Evolutionary conservation across 495 filamentous ascomycete genomes (phyloP).

Genomic region (Thermothielavioides terrestris): DNA sequence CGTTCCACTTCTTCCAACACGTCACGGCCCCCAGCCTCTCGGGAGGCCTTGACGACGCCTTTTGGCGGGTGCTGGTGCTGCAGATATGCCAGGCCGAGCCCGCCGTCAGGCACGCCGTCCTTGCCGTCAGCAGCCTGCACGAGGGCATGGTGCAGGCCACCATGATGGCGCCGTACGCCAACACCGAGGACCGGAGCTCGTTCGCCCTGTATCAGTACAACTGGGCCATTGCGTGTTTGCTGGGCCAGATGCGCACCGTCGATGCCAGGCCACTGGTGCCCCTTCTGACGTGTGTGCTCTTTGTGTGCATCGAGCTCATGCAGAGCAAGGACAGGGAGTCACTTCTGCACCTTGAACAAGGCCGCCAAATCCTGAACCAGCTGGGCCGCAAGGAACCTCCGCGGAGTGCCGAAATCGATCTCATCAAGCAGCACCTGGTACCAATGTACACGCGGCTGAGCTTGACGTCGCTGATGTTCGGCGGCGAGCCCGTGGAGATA

Average conservation of each 20-base stretch:
- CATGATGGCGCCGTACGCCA: constrained; percentile 20
- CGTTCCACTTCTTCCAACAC: constrained; percentile 46
- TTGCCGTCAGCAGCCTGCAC: constrained; percentile 48
- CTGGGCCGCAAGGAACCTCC: constrained; percentile 21
- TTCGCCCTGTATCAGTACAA: constrained; percentile 49
- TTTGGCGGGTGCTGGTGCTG: constrained; percentile 49
- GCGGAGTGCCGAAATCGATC: constrained; percentile 20
- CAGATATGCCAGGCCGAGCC: constrained; percentile 50
- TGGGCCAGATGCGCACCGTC: constrained; percentile 31
- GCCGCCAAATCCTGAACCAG: constrained; percentile 29
- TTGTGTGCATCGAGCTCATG: constrained; percentile 51
- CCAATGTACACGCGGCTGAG: constrained; percentile 38
- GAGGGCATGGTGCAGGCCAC: constrained; percentile 29
- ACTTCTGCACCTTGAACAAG: constrained; percentile 34
- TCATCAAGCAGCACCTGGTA: constrained; percentile 33
- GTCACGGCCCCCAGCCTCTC: constrained; percentile 40
- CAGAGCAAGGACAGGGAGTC: constrained; percentile 41
- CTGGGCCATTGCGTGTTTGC: constrained; percentile 40
- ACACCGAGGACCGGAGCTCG: constrained; percentile 24
- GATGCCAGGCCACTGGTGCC: constrained; percentile 37
- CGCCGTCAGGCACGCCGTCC: constrained; percentile 51
- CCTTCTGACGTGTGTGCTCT: constrained; percentile 48
- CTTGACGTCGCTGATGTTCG: constrained; percentile 32
- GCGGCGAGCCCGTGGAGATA: constrained; percentile 21
- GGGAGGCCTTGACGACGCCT: constrained; percentile 43